A percentile compares a stretch with the other conserved stretches of the same genome.
Evolutionary conservation across 805 yeast genomes (phyloP).

Genomic region (Myxozyma neglecta): DNA sequence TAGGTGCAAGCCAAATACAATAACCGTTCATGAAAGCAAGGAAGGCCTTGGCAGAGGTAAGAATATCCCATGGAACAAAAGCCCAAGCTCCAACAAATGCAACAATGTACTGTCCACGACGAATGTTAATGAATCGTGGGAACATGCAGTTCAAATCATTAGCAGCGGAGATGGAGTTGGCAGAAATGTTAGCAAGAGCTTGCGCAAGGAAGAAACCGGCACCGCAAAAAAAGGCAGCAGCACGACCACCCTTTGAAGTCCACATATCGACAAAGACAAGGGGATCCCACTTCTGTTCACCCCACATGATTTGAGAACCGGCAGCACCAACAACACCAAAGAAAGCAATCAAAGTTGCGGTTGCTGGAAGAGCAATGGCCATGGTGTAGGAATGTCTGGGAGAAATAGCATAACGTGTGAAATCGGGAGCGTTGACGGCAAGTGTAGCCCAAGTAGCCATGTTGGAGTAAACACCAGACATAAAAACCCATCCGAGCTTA

Average conservation of each 20-base stretch:
- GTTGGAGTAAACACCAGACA: constrained; percentile 49
- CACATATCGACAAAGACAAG: constrained; percentile 45
- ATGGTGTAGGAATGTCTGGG: constrained; percentile 52
- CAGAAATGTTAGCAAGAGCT: constrained; percentile 72
- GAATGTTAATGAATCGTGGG: constrained; percentile 54
- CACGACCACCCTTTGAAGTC: constrained; percentile 56
- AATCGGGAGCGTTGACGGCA: constrained; percentile 52
- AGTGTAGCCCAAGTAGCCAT: constrained; percentile 41
- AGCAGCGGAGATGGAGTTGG: constrained; percentile 52
- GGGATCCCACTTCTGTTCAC: constrained; percentile 51
- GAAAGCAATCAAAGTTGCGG: constrained; percentile 39
- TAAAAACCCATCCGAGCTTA: constrained; percentile 80
- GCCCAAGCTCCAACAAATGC: constrained; percentile 68
- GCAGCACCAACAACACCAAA: constrained; percentile 36
- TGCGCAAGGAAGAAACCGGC: constrained; percentile 73
- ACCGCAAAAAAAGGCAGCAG: constrained; percentile 75
- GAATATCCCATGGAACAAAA: constrained; percentile 77
- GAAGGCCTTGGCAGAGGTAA: constrained; percentile 67
- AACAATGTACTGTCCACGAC: constrained; percentile 65
- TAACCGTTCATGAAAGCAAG: constrained; percentile 80
- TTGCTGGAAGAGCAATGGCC: constrained; percentile 44
- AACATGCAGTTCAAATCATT: constrained; percentile 51
- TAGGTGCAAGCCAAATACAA: constrained; percentile 76
- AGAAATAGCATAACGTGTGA: constrained; percentile 48
- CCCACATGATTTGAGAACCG: constrained; percentile 41